Percentiles rank a stretch among this genome's conserved stretches.
These are phyloP conservation scores for Paecilomyces dactylethromorphus DNA, from an alignment of 2,329 filamentous ascomycete species.

Conservation along the genomic window DNA sequence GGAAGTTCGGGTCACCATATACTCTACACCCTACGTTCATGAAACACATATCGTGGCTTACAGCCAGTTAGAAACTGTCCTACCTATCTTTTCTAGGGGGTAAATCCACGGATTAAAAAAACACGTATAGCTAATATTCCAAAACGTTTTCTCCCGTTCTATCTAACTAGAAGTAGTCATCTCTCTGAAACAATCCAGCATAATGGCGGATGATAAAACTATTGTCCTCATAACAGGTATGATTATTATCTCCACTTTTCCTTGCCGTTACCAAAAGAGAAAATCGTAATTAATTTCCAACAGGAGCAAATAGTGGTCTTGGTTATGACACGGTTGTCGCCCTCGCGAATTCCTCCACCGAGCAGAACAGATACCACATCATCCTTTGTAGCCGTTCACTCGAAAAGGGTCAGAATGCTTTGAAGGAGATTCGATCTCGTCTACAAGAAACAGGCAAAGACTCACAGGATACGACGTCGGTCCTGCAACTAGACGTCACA, in stretches of 20 bases:
- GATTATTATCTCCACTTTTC: not conserved
- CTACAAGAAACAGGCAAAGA: not conserved
- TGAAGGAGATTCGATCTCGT: not conserved
- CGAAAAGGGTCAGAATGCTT: not conserved
- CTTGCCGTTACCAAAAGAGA: not conserved
- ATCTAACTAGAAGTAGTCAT: too few species aligned
- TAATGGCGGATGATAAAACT: not conserved
- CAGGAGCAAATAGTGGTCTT: constrained; percentile 20
- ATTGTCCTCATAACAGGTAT: not conserved
- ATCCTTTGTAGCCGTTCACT: constrained; percentile 2
- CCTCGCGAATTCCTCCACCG: constrained; percentile 11
- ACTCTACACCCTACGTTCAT: too few species aligned
- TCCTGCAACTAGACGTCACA: constrained; percentile 4
- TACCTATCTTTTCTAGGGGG: too few species aligned
- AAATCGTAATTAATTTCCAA: not conserved
- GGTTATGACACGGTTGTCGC: constrained; percentile 16
- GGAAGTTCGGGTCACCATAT: too few species aligned
- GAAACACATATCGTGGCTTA: too few species aligned
- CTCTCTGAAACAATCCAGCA: too few species aligned
- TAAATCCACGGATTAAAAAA: too few species aligned
- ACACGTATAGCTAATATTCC: too few species aligned
- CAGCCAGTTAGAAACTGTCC: too few species aligned
- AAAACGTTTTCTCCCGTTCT: too few species aligned
- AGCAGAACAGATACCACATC: constrained; percentile 3
- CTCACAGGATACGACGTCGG: not conserved